phyloP scores from a whole-genome alignment of 495 filamentous ascomycete genomes.

The Pyronema omphalodes region DNA sequence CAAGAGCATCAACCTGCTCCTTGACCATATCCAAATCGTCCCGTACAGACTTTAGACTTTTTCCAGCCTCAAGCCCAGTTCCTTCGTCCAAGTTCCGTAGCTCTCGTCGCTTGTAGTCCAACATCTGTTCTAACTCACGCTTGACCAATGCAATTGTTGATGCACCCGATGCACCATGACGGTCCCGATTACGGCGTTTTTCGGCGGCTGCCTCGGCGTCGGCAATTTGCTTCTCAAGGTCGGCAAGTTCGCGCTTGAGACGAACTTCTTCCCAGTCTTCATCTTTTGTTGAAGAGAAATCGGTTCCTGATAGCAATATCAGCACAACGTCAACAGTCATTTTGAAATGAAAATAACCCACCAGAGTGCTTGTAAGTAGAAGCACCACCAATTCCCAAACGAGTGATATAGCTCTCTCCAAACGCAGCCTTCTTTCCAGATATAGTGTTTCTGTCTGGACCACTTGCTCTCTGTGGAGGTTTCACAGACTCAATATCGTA shows the following conservation, averaged over 20 bases:
- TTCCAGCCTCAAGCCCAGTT: conserved; percentile 42
- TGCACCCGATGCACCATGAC: conserved; percentile 17
- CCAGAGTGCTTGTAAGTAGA: conserved; percentile 44
- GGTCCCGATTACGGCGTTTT: conserved; percentile 36
- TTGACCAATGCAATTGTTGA: conserved; percentile 72
- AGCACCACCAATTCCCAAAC: conserved; percentile 70
- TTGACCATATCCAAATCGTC: conserved; percentile 58
- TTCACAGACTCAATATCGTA: conserved; percentile 67
- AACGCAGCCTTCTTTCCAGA: conserved; percentile 63
- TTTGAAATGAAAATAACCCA: neutral
- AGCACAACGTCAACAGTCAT: neutral
- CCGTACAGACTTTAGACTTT: conserved; percentile 40
- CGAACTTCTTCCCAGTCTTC: conserved; percentile 94
- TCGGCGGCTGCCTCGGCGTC: conserved; percentile 52
- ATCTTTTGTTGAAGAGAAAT: conserved; percentile 52
- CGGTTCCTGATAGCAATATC: conserved; percentile 37
- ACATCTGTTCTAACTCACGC: conserved; percentile 73
- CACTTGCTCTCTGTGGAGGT: conserved; percentile 9
- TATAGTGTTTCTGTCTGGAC: conserved; percentile 19
- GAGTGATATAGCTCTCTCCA: conserved; percentile 84
- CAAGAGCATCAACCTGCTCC: conserved; percentile 53
- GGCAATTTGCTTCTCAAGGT: conserved; percentile 68
- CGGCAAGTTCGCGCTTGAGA: conserved; percentile 72
- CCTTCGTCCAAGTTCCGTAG: conserved; percentile 57
- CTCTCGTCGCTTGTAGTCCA: conserved; percentile 58